These are phyloP conservation scores for Thalassiosira mediterranea DNA, from an alignment of 352 stramenopile genomes.

Conservation along the genomic window DNA sequence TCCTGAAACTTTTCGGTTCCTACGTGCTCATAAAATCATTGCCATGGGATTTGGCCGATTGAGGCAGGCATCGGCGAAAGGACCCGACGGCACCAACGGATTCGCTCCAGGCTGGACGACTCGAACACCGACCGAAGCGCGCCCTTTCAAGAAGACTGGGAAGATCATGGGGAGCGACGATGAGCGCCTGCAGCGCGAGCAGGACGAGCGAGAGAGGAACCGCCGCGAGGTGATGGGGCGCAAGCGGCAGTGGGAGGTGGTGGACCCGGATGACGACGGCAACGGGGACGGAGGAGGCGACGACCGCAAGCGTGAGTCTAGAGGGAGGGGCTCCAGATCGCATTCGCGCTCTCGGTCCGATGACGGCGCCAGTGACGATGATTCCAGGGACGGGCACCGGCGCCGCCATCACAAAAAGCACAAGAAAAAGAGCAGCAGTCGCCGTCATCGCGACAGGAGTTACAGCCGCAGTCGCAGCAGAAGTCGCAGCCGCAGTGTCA, in stretches of 20 bases:
- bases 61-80: no score
- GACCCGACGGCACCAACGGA: no score
- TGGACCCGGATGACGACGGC: slow-evolving; percentile 37
- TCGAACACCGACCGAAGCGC: no score
- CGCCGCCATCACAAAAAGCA: slow-evolving; percentile 14
- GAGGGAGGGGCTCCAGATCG: background rate
- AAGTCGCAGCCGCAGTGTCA: slow-evolving; percentile 13
- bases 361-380: slow-evolving; percentile 30
- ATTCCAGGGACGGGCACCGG: slow-evolving; percentile 12
- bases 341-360: slow-evolving; percentile 5
- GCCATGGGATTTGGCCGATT: no score
- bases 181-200: slow-evolving; percentile 26
- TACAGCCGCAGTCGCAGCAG: slow-evolving; percentile 17
- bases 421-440: slow-evolving; percentile 9
- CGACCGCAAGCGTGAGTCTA: background rate
- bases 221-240: slow-evolving; percentile 57
- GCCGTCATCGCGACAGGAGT: slow-evolving; percentile 1
- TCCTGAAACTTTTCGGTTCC: no score
- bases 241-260: slow-evolving; percentile 72
- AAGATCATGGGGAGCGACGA: slow-evolving; percentile 24
- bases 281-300: background rate
- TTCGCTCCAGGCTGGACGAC: no score
- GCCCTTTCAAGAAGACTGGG: no score
- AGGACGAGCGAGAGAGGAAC: slow-evolving; percentile 48
- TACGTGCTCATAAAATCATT: no score